Conservation (phyloP, 2,329 filamentous ascomycete species). For the Fusarium nematophilum region DNA sequence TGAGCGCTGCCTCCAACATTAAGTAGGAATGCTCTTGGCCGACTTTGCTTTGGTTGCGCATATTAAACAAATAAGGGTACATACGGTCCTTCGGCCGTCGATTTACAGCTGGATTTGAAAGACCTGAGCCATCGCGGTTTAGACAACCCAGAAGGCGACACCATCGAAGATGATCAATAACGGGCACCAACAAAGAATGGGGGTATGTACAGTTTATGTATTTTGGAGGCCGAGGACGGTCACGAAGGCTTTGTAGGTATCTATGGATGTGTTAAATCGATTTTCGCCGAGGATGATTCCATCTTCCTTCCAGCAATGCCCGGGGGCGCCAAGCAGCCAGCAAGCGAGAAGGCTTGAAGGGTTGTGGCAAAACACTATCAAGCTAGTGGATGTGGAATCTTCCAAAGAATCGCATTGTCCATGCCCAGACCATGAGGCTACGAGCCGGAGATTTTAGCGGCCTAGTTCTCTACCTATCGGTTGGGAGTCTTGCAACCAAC, state of each 20-base stretch:
- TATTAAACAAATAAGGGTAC: too few relatives aligned
- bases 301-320: constrained; percentile 23
- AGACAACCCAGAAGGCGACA: constrained; percentile 14
- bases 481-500: too few relatives aligned
- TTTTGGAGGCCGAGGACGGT: constrained; percentile 26
- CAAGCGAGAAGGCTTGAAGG: not conserved
- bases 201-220: not conserved
- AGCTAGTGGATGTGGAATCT: not conserved
- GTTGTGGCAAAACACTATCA: constrained; percentile 24
- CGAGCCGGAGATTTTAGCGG: too few relatives aligned
- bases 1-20: too few relatives aligned
- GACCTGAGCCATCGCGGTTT: not conserved
- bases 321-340: constrained; percentile 4
- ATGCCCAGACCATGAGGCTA: not conserved
- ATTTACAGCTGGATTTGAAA: constrained; percentile 1
- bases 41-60: too few relatives aligned
- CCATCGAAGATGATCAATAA: constrained; percentile 13
- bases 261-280: constrained; percentile 7
- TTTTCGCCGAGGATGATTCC: too few relatives aligned
- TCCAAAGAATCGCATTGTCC: not conserved
- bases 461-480: too few relatives aligned
- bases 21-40: too few relatives aligned
- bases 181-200: not conserved
- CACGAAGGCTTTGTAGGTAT: constrained; percentile 1
- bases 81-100: too few relatives aligned